Percentiles rank a stretch among this genome's conserved stretches.
Evolutionary conservation across 345 rosid species (phyloP).

Genomic region (Litchi chinensis): DNA sequence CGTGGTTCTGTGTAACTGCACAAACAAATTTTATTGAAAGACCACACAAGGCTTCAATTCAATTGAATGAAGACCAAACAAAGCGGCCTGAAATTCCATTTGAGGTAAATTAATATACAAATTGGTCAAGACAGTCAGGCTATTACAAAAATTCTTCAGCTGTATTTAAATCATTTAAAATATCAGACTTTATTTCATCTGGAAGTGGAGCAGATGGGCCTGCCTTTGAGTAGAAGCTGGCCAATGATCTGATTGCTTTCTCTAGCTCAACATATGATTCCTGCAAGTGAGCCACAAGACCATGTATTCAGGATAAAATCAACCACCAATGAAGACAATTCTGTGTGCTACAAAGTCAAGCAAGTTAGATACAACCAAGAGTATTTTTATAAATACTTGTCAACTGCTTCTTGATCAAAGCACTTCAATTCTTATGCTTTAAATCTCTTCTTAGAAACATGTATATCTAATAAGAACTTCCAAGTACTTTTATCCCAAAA

Average conservation of each 20-base stretch:
- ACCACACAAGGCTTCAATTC: neutral
- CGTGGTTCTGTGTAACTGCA: too few relatives aligned
- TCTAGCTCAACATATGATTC: slow-evolving; percentile 79
- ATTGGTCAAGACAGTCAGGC: neutral
- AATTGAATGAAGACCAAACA: neutral
- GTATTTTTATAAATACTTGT: too few relatives aligned
- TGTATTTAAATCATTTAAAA: slow-evolving; percentile 51
- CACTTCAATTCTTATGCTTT: neutral
- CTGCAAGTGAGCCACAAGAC: slow-evolving; percentile 39
- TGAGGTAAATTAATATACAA: neutral
- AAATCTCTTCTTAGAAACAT: neutral
- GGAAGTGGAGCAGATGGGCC: slow-evolving; percentile 87
- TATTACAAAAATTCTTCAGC: slow-evolving; percentile 76
- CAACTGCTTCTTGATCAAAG: neutral
- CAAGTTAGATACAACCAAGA: neutral
- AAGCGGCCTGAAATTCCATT: neutral
- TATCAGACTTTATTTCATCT: slow-evolving; percentile 66
- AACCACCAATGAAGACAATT: neutral
- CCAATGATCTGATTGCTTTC: slow-evolving; percentile 75
- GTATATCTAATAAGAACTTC: neutral
- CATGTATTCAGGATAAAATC: neutral
- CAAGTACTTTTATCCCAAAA: neutral
- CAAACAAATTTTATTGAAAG: neutral
- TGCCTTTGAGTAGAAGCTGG: slow-evolving; percentile 78
- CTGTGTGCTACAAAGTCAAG: neutral